Evolutionary conservation across 176 grass and related monocot genomes (phyloP), one percentile per base, ranked within the genome.

Genomic region (Tuctoria greenei): DNA sequence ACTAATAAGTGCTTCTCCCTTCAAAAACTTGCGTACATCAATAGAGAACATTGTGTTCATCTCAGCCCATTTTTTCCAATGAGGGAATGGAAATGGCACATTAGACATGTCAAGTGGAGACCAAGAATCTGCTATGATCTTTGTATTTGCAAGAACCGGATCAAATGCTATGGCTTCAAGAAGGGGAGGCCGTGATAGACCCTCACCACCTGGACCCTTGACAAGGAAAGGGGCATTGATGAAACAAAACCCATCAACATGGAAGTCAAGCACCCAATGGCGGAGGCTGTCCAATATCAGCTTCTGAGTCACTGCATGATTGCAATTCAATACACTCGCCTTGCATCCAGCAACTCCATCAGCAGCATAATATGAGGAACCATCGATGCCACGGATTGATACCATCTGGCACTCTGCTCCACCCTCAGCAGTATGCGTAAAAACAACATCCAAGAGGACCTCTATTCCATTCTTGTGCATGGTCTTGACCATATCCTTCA

Each of bases 241-340:
- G 35, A 98, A 94, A 76, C 91, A 90, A 78, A 98, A 98, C 28
- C 95, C 95, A 73, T 94, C 95, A 69, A 98, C 76, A 83, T 90
- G 95, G 75, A 92, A 98, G 56, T 98, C 95, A 58, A 93, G 51
- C 35, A 90, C 89, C 95, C 95, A 98, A 86, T 92, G 86, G 16
- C 83, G 91, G 43, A 98, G 95, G 81, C 95, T 93, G 64, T 94
- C 91, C 85, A 98, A 88, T 84, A 98, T 98, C 71, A 94, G 61
- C 74, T 75, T 86, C 79, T 94, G 84, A 38, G 93, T 79, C 56
- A 98, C 73, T 0, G 84, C 84, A 61, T 72, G 80, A 67, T 88
- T 86, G 68, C 91, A 94, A 74, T 94, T 94, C 73, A 98, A 61
- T 69, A 77, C n/a, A 52, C 68, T 72, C 13, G 59, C 38, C 64